Evolutionary conservation across 192 early-diverging fungal species (phyloP), one percentile per base, ranked within the genome.

Genomic region (Chytriomyces sp.): DNA sequence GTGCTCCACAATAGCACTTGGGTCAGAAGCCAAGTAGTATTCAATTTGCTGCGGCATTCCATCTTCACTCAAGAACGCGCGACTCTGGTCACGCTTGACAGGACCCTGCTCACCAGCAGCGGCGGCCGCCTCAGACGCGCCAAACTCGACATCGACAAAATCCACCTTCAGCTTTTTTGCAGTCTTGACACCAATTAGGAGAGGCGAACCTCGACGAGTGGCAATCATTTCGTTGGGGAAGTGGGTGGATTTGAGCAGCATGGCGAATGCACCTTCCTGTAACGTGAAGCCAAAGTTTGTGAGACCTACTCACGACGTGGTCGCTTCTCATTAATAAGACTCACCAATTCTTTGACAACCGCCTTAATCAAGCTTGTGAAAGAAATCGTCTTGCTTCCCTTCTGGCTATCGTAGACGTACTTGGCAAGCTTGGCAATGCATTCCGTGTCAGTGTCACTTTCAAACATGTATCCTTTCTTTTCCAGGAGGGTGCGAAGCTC

Each of bases 381-480:
- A 73, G 86, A 91, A 63, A 98, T 79, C 12, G 39, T 22, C 49
- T 73, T 70, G 64, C 80, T 82, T 67, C 88, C 82, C 75, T 91
- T 93, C 86, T 96, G 94, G 54, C 92, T 89, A 81, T 98, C 95
- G 76, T 89, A 99, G 67, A 99, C 84, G 84, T 98, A 99, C 86
- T 98, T 98, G 65, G 94, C 91, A 60, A 99, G 86, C 83, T 98
- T 98, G 79, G 95, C 96, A 70, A 98, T 93, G 68, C 90, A 88
- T 83, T 99, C 98, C 26, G 98, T 99, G 76, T 99, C 98, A 40
- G 98, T 99, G 75, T 99, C 98, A 37, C 88, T 87, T 82, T 96
- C 94, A 76, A 99, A 99, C 6, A 77, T 75, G 81, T 94, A 98
- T 59, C 96, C 96, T 87, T 96, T 96, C 89, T 96, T 98, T 78